A percentile compares a stretch with the other conserved stretches of the same genome.
phyloP scores from a whole-genome alignment of 805 yeast genomes.

The Alloascoidea hylecoeti region DNA sequence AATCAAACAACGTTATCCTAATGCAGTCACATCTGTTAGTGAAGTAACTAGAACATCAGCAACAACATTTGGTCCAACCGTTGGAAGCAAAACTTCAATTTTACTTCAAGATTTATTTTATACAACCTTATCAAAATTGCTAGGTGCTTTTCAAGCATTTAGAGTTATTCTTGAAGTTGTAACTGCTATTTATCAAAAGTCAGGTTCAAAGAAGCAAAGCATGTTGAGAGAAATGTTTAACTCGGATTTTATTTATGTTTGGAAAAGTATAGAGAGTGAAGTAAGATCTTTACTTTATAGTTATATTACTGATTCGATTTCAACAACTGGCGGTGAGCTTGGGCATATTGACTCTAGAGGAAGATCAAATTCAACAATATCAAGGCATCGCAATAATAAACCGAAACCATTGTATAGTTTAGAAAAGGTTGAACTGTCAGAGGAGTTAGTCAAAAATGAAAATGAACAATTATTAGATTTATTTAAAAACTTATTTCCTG shows the following conservation, averaged over 20 bases:
- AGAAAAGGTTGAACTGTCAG: slow-evolving; percentile 17
- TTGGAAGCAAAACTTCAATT: slow-evolving; percentile 8
- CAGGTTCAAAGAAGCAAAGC: slow-evolving; percentile 4
- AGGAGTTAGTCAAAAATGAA: slow-evolving; percentile 11
- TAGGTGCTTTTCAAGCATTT: slow-evolving; percentile 57
- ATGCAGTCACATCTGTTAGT: slow-evolving; percentile 18
- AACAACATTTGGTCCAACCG: neutral
- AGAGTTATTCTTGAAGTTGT: slow-evolving; percentile 47
- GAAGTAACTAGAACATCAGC: slow-evolving; percentile 7
- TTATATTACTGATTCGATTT: slow-evolving; percentile 15
- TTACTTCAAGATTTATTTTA: slow-evolving; percentile 61
- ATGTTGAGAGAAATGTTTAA: slow-evolving; percentile 12
- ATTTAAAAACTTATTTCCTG: slow-evolving; percentile 59
- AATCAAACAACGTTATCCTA: slow-evolving; percentile 40
- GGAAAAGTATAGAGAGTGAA: slow-evolving; percentile 28
- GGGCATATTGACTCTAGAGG: slow-evolving; percentile 16
- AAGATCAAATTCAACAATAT: neutral
- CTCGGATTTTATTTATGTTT: slow-evolving; percentile 27
- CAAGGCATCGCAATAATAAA: neutral
- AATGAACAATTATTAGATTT: slow-evolving; percentile 25
- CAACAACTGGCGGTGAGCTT: slow-evolving; percentile 4
- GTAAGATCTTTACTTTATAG: slow-evolving; percentile 21
- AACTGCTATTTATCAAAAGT: slow-evolving; percentile 12
- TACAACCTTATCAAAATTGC: slow-evolving; percentile 47
- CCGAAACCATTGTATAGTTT: neutral